Conservation (phyloP, 352 stramenopile genomes). For the Thalassiosira ordinaria region DNA sequence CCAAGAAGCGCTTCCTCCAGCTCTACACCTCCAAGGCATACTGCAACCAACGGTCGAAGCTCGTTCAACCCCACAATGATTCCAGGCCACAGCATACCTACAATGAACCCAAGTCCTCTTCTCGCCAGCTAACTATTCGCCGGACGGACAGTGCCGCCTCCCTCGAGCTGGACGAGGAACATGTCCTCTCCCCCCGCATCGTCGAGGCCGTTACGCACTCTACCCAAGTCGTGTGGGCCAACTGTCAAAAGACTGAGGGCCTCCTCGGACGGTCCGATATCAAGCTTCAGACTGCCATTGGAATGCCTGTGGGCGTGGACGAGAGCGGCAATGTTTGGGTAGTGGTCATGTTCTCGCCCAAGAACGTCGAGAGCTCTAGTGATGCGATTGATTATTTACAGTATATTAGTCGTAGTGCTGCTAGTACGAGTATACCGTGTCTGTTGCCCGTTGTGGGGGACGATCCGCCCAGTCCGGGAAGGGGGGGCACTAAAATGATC, state of each 20-base stretch:
- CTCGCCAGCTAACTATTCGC: too few species aligned
- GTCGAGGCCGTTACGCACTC: conserved; percentile 83
- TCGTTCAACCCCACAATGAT: conserved; percentile 67
- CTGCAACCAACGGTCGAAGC: conserved; percentile 68
- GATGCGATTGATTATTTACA: conserved; percentile 85
- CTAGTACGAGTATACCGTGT: conserved; percentile 73
- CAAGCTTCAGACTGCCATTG: conserved; percentile 82
- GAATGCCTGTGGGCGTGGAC: conserved; percentile 85
- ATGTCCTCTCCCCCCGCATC: conserved; percentile 80
- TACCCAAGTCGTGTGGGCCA: conserved; percentile 84
- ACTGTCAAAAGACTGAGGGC: conserved; percentile 75
- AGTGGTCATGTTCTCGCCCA: conserved; percentile 85
- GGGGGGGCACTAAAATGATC: conserved; percentile 20
- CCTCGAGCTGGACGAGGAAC: conserved; percentile 63
- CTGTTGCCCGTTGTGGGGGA: conserved; percentile 73
- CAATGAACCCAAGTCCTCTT: too few species aligned
- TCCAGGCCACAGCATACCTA: too few species aligned
- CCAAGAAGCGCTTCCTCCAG: conserved; percentile 78
- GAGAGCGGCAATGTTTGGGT: conserved; percentile 84
- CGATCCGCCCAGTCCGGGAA: background rate
- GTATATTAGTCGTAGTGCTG: conserved; percentile 77
- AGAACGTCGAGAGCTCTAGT: conserved; percentile 79
- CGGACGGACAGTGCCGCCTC: background rate
- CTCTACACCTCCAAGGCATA: conserved; percentile 86
- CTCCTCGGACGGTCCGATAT: conserved; percentile 82